Base-by-base conservation (phyloP, 1,284 basidiomycete species). In the Papiliotrema nemorosa region DNA sequence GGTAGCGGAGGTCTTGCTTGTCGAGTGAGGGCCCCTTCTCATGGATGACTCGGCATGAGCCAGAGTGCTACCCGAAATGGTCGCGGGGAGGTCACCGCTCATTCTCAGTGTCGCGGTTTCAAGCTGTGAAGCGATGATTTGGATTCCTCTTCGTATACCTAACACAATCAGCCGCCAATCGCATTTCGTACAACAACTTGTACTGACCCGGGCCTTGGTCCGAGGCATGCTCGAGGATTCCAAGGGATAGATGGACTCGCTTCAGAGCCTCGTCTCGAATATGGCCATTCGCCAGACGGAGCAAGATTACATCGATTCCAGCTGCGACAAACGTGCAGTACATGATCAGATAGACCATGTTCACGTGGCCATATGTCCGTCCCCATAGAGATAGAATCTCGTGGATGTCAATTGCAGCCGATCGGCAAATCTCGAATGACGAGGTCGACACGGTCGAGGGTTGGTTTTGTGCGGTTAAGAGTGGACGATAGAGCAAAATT, bases 311-410 rank as follows among this genome's bases (percentile, higher is more conserved):
- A 46, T 61, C 59, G 5, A 61, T 47, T 3, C 59, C 59, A 2
- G 59, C 59, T 1, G 59, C 59, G 21, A 61, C 50, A 26, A 58
- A 61, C 13, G 52, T 54, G 24, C 50, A 47, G 52, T 61, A 61
- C 54, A 58, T 58, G 44, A 54, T 49, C 44, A 61, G 39, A 44
- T 58, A 61, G 26, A 61, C 56, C 50, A 58, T 54, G 54, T 61
- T 61, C 50, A 61, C 45, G 47, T 58, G 46, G 27, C 59, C 59
- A 40, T 41, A 61, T 3, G 59, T 61, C n/a, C 52, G 21, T 14
- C 50, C 56, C 59, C 59, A 61, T 6, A 58, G 48, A 6, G 50
- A 49, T 20, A 61, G 39, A 37, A 61, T 56, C 9, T 45, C 50
- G 50, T 61, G 53, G 29, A 61, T 56, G 16, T 58, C 59, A 21